phyloP scores from a whole-genome alignment of 2,329 filamentous ascomycete species.

The Aspergillus calidoustus region DNA sequence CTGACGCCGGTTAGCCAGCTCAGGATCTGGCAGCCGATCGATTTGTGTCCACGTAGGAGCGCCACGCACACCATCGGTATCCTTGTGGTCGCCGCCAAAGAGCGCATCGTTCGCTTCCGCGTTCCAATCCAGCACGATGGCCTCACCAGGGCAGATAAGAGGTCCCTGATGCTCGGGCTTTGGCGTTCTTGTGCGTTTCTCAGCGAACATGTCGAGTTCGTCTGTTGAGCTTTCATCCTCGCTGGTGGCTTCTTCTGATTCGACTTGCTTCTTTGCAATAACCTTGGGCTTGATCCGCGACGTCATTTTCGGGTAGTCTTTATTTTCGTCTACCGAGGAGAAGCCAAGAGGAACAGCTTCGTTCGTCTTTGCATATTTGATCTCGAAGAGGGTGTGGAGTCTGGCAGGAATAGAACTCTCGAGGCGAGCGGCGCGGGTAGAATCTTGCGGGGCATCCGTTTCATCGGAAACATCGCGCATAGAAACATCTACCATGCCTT shows the following conservation, averaged over 20 bases:
- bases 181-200: constrained; percentile 16
- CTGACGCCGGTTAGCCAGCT: constrained; percentile 66
- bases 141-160: constrained; percentile 79
- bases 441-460: constrained; percentile 22
- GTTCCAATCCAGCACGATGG: constrained; percentile 85
- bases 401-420: constrained; percentile 63
- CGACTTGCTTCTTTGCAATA: neutral
- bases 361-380: constrained; percentile 67
- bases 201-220: constrained; percentile 33
- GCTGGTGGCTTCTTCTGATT: constrained; percentile 8
- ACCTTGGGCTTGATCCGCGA: constrained; percentile 48
- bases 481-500: constrained; percentile 86
- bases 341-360: constrained; percentile 73
- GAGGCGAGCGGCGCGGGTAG: constrained; percentile 39
- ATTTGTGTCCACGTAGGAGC: constrained; percentile 60
- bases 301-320: constrained; percentile 59
- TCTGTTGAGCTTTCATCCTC: constrained; percentile 26
- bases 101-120: constrained; percentile 70
- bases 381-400: constrained; percentile 74
- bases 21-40: constrained; percentile 62
- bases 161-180: constrained; percentile 57
- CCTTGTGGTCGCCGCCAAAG: constrained; percentile 58
- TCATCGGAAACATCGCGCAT: constrained; percentile 68
- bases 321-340: constrained; percentile 64
- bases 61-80: constrained; percentile 61